phyloP scores from a whole-genome alignment of 148 eudicot species.

The Chenopodium berlandieri region DNA sequence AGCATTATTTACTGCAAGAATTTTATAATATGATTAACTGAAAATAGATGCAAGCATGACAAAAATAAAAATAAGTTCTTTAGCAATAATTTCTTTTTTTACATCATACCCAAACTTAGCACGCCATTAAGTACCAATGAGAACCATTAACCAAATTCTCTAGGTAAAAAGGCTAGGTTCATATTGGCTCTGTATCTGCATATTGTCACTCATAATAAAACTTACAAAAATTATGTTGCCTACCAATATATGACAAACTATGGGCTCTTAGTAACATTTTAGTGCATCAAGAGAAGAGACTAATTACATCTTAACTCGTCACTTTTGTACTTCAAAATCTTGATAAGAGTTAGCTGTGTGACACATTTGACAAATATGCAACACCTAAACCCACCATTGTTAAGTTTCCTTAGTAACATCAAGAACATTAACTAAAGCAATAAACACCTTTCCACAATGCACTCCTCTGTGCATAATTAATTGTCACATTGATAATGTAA shows the following conservation, averaged over 20 bases:
- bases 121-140: neutral
- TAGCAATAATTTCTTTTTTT: neutral
- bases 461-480: neutral
- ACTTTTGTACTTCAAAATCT: too few species aligned
- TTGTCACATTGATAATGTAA: too few species aligned
- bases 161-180: neutral
- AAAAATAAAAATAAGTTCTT: neutral
- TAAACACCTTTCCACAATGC: neutral
- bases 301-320: too few species aligned
- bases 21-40: neutral
- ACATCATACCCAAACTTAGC: neutral
- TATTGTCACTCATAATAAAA: too few species aligned
- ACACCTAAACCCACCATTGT: too few species aligned
- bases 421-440: neutral
- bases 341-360: too few species aligned
- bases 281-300: too few species aligned
- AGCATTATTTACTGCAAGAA: conserved; percentile 78
- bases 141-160: neutral
- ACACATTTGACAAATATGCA: too few species aligned
- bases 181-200: too few species aligned
- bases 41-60: neutral
- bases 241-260: neutral
- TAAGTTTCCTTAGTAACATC: too few species aligned
- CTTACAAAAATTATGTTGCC: too few species aligned
- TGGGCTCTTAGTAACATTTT: neutral